phyloP scores from a whole-genome alignment of 1,139 yeast genomes.

The Candida neerlandica region DNA sequence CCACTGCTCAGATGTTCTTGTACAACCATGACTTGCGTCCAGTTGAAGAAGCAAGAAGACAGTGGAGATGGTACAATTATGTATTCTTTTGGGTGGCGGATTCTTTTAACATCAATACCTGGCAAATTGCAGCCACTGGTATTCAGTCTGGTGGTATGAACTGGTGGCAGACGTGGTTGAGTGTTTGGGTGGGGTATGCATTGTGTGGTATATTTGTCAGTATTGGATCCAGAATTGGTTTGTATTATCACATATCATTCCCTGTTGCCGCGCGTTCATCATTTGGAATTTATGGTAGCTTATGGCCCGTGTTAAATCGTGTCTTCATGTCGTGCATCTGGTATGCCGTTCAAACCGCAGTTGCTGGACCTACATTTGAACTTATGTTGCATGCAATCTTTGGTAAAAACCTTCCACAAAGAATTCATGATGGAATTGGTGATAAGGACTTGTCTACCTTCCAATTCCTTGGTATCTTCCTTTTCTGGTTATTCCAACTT shows the following conservation, averaged over 20 bases:
- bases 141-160: constrained; percentile 66
- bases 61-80: constrained; percentile 81
- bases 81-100: constrained; percentile 86
- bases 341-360: constrained; percentile 82
- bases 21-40: constrained; percentile 78
- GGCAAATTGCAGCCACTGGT: constrained; percentile 90
- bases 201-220: constrained; percentile 65
- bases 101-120: constrained; percentile 83
- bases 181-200: constrained; percentile 76
- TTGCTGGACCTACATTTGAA: constrained; percentile 82
- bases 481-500: constrained; percentile 75
- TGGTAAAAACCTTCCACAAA: constrained; percentile 54
- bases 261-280: constrained; percentile 75
- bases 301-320: constrained; percentile 81
- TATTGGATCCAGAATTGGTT: constrained; percentile 69
- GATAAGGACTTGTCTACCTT: constrained; percentile 57
- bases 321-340: constrained; percentile 83
- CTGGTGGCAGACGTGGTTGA: constrained; percentile 90
- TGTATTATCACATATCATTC: constrained; percentile 74
- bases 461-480: constrained; percentile 70
- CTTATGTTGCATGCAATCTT: constrained; percentile 70
- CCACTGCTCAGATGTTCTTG: constrained; percentile 58
- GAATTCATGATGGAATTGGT: constrained; percentile 54
- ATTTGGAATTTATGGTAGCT: constrained; percentile 76
- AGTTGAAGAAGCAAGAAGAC: constrained; percentile 65